phyloP scores from a whole-genome alignment of 2,329 filamentous ascomycete species.

The Ophiostoma montium region DNA sequence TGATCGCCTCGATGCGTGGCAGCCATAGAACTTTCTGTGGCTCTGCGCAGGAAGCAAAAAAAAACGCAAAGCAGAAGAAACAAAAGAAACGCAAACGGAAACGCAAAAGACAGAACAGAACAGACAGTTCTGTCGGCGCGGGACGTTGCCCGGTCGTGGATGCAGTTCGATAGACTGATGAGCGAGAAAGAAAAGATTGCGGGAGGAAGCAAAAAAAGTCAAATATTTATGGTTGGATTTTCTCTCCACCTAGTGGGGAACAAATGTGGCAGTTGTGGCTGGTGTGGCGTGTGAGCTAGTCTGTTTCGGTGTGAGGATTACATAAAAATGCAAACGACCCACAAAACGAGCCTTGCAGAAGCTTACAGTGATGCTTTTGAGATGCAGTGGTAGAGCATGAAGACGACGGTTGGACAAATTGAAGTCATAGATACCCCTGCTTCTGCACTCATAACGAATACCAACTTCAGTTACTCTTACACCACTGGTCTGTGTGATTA shows the following conservation, averaged over 20 bases:
- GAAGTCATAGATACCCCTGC: too few relatives aligned
- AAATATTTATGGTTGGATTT: slow-evolving; percentile 5
- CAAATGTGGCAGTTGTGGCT: slow-evolving; percentile 4
- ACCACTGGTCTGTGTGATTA: too few relatives aligned
- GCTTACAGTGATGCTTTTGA: neutral
- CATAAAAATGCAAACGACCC: neutral
- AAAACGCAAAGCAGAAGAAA: neutral
- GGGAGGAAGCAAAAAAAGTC: slow-evolving; percentile 1
- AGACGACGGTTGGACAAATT: too few relatives aligned
- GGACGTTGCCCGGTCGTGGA: neutral
- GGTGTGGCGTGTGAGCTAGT: neutral
- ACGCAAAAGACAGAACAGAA: neutral
- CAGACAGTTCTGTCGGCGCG: neutral
- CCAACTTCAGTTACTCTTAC: too few relatives aligned
- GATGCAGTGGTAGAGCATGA: neutral
- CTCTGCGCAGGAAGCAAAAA: neutral
- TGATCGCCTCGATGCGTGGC: neutral
- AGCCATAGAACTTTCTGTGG: neutral
- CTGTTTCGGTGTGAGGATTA: neutral
- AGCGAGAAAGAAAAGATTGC: slow-evolving; percentile 3
- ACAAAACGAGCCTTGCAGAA: slow-evolving; percentile 3
- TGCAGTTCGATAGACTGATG: neutral
- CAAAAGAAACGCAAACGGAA: neutral
- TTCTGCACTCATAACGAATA: too few relatives aligned
- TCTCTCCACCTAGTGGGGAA: slow-evolving; percentile 6